These are phyloP conservation scores for Aspergillus funiculosus DNA, from an alignment of 495 filamentous ascomycete species.

Conservation along the genomic window DNA sequence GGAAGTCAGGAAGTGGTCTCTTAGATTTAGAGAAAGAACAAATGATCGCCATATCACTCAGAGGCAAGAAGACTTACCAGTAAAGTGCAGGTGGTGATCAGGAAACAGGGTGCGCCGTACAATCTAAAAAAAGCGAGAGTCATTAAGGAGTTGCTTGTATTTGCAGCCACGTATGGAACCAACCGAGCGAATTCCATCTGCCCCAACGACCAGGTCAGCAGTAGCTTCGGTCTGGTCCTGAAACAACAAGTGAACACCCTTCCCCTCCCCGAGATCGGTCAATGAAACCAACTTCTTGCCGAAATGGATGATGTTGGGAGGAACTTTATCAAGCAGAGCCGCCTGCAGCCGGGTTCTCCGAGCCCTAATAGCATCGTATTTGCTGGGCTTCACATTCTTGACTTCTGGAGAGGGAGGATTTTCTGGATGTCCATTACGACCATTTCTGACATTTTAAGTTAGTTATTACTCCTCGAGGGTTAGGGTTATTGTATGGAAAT, in stretches of 20 bases:
- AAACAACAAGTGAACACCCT: background rate
- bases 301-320: background rate
- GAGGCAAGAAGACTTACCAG: background rate
- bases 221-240: conserved; percentile 30
- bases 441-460: too few species aligned
- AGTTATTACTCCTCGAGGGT: too few species aligned
- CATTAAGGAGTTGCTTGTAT: too few species aligned
- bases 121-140: background rate
- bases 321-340: background rate
- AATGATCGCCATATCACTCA: too few species aligned
- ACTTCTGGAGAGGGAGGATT: too few species aligned
- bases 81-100: background rate
- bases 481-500: too few species aligned
- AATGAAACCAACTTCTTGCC: conserved; percentile 1
- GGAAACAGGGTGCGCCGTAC: background rate
- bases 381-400: too few species aligned
- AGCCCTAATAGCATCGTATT: background rate
- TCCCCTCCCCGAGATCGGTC: background rate
- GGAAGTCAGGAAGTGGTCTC: too few species aligned
- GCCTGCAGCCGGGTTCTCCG: background rate
- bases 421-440: too few species aligned
- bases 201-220: conserved; percentile 48
- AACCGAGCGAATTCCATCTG: conserved; percentile 49
- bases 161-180: conserved; percentile 9
- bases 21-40: too few species aligned